Evolutionary conservation across 495 filamentous ascomycete species (phyloP), one percentile per base, ranked within the genome.

Genomic region (Trichoderma reesei): DNA sequence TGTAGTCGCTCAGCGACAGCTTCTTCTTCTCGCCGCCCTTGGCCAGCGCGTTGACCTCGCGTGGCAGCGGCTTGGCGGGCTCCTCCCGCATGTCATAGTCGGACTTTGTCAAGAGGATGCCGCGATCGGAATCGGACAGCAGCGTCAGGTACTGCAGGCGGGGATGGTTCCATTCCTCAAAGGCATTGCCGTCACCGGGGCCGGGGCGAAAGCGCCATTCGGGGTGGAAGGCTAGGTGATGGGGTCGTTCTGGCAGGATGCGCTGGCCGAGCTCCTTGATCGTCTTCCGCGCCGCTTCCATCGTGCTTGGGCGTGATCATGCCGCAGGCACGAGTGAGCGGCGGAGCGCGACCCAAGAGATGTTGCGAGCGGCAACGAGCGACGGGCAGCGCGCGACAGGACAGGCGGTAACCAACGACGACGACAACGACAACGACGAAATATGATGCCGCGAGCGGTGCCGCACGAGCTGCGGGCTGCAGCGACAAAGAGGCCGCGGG

Each of bases 201-300:
- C 72, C 70, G 48, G 70, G 64, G 62, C 70, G 75, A 42, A 71
- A 79, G 65, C 67, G 72, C 63, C 68, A 65, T 61, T 72, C 72
- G 33, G 73, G 68, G 41, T 73, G 75, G 62, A 76, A 65, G 20
- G 76, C 75, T 41, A 82, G 71, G 64, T 76, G 75, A 51, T 80
- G 76, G 60, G 78, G 75, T 62, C 71, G 68, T 63, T 69, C 67
- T 38, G 79, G 79, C 59, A 82, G 71, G 39, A 78, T 71, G 63
- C 70, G 68, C 71, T 79, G 69, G 67, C 72, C 74, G 67, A 80
- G 67, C 62, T 67, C 69, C 42, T 78, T 64, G 74, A 76, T 75
- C 68, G 71, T 75, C 68, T 75, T 76, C 65, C 71, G 76, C 74
- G 76, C 76, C 70, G 71, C 76, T 74, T 82, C 79, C 79, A 82